Evolutionary conservation across 371 early-diverging fungal species (phyloP), one percentile per base, ranked within the genome.

Genomic region (Mucor mucedo): DNA sequence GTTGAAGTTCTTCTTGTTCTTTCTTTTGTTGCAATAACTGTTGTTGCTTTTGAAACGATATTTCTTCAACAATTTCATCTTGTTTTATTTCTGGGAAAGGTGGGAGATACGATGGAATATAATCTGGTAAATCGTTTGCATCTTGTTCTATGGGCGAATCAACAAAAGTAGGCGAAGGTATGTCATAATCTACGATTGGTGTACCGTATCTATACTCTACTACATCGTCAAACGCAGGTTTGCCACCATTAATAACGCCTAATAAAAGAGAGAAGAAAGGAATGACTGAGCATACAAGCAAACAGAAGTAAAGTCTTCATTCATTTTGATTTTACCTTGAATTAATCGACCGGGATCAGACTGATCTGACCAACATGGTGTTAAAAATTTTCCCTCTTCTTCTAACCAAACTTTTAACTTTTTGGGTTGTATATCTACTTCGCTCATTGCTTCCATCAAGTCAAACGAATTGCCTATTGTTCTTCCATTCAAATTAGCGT

Each of bases 271-370:
- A 21, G 21, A 21, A 21, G 21, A 21, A 21, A 21, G 21, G 21
- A 21, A 21, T 21, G 21, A 21, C 21, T 35, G 35, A 35, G 16
- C 4, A 53, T 5, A 14, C n/a, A 35, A 33, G 35, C 33, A 33
- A 53, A 47, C 14, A 45, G 16, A 28, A 13, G 21, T 21, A 21
- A 21, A 21, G 21, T 21, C 21, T 21, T 21, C 14, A 35, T 45
- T 33, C 38, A 35, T 14, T 11, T 29, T 2, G 39, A 33, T 6
- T 28, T 56, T 75, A 80, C 83, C 79, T 71, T 74, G 70, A 27
- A 82, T 55, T 2, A 76, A 57, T 38, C 75, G 71, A 14, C 83
- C 70, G 14, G 83, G 83, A 76, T 82, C 83, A 4, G 78, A 77
- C 53, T 73, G 73, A 42, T 63, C 71, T n/a, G 77, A 61, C 83